Base-by-base conservation (phyloP, 345 rosid genomes). In the Lumnitzera racemosa region DNA sequence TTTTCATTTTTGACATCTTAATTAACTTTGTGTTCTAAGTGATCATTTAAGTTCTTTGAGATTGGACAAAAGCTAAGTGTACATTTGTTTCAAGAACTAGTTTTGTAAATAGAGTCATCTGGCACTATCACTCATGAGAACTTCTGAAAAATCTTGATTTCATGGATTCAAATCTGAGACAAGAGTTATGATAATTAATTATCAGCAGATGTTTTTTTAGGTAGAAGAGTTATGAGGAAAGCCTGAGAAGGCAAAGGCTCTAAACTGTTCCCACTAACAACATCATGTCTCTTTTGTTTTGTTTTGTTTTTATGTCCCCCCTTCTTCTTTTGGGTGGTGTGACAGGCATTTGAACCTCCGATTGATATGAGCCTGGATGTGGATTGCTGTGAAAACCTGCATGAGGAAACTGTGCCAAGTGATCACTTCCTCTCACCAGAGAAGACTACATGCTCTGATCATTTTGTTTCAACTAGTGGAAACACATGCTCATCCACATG, bases 291-390 rank as follows among this genome's bases (percentile, higher is more conserved):
- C 31, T 27, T 5, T 27, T 20, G 20, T 5, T 27, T 24, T 55
- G 10, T 24, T 46, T 46, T 55, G 6, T 24, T 20, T 24, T 15
- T 54, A 7, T 43, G 1, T 49, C 24, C n/a, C 13, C 10, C 15
- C 27, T 25, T n/a, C 27, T 17, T 46, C 24, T 20, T n/a, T 53
- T 72, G 17, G 63, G 60, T 76, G 74, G 73, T 36, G 43, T 9
- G 10, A 36, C 82, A 94, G 99, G 92, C 87, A 71, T 94, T 94
- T 80, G 97, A 90, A 55, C 95, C 99, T n/a, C 99, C 99, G 49
- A 67, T 90, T 56, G 97, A 90, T 78, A 77, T 94, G 96, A 86
- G 89, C 83, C 86, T 76, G 66, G 95, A 80, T 64, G 61, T 70
- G 67, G 90, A 81, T 67, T 49, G 53, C 66, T 76, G 65, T 65